phyloP scores from a whole-genome alignment of 805 yeast genomes.

The Starmera amethionina region DNA sequence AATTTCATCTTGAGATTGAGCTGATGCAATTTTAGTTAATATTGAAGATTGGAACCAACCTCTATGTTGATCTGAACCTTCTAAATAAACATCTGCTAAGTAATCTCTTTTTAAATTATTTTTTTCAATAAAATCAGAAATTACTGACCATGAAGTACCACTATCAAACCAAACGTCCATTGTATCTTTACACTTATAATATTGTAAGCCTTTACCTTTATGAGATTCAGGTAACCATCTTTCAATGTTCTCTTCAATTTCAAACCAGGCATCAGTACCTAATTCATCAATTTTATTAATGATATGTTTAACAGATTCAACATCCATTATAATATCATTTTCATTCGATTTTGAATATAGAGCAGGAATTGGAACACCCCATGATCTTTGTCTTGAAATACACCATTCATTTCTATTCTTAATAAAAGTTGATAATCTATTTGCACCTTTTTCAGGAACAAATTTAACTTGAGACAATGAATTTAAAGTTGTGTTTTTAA shows the following conservation, averaged over 20 bases:
- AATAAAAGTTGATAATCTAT: constrained; percentile 64
- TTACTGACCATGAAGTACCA: constrained; percentile 81
- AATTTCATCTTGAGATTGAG: constrained; percentile 8
- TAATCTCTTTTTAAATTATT: constrained; percentile 28
- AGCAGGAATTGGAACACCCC: constrained; percentile 99
- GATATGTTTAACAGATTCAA: constrained; percentile 44
- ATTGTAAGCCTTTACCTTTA: constrained; percentile 31
- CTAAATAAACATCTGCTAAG: constrained; percentile 79
- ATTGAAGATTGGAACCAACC: constrained; percentile 98
- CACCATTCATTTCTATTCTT: constrained; percentile 90
- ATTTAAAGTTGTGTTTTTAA: constrained; percentile 51
- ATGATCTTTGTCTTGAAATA: constrained; percentile 86
- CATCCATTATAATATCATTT: constrained; percentile 54
- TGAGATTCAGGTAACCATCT: constrained; percentile 67
- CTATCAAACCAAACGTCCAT: constrained; percentile 99
- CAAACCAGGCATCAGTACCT: constrained; percentile 83
- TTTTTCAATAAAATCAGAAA: constrained; percentile 29
- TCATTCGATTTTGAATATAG: constrained; percentile 46
- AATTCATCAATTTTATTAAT: constrained; percentile 42
- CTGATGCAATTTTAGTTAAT: constrained; percentile 57
- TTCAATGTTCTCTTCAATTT: constrained; percentile 34
- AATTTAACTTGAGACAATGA: constrained; percentile 60
- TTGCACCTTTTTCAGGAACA: constrained; percentile 62
- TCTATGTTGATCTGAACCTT: constrained; percentile 97
- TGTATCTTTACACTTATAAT: constrained; percentile 71